phyloP scores from a whole-genome alignment of 2,329 filamentous ascomycete genomes.

The Aotearoamyces nothofagi region DNA sequence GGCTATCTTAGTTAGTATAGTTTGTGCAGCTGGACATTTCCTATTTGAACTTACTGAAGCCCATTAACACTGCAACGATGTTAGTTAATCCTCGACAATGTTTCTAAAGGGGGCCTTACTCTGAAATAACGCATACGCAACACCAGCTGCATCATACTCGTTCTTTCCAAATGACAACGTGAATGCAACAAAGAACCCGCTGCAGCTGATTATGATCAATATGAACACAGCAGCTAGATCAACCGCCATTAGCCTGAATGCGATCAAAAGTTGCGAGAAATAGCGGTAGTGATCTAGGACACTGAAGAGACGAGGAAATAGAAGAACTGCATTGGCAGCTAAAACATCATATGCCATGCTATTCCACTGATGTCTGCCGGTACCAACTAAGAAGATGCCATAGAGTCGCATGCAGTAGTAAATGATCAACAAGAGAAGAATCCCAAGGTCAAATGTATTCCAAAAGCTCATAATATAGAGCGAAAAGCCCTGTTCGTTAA shows the following conservation, averaged over 20 bases:
- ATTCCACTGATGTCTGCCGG: slow-evolving; percentile 52
- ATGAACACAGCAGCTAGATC: slow-evolving; percentile 76
- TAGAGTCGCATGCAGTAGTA: slow-evolving; percentile 88
- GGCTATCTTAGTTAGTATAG: slow-evolving; percentile 91
- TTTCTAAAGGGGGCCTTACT: too few species aligned
- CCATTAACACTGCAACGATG: too few species aligned
- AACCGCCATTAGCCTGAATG: slow-evolving; percentile 85
- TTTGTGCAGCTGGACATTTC: too few species aligned
- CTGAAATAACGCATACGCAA: slow-evolving; percentile 88
- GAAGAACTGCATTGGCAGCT: slow-evolving; percentile 74
- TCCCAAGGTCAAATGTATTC: slow-evolving; percentile 91
- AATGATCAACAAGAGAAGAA: slow-evolving; percentile 67
- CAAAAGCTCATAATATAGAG: slow-evolving; percentile 96
- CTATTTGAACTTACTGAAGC: too few species aligned
- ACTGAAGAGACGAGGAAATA: slow-evolving; percentile 84
- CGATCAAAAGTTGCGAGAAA: slow-evolving; percentile 87
- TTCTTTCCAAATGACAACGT: slow-evolving; percentile 62
- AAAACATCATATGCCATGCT: slow-evolving; percentile 88
- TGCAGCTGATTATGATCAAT: slow-evolving; percentile 75
- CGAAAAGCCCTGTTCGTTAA: slow-evolving; percentile 92
- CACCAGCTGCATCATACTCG: slow-evolving; percentile 51
- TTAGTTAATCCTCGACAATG: too few species aligned
- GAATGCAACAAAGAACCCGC: slow-evolving; percentile 92
- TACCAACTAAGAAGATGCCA: slow-evolving; percentile 68
- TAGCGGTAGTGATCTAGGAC: slow-evolving; percentile 91